A percentile compares a stretch with the other conserved stretches of the same genome.
phyloP scores from a whole-genome alignment of 108 stramenopile species.

The Hondaea fermentalgiana region DNA sequence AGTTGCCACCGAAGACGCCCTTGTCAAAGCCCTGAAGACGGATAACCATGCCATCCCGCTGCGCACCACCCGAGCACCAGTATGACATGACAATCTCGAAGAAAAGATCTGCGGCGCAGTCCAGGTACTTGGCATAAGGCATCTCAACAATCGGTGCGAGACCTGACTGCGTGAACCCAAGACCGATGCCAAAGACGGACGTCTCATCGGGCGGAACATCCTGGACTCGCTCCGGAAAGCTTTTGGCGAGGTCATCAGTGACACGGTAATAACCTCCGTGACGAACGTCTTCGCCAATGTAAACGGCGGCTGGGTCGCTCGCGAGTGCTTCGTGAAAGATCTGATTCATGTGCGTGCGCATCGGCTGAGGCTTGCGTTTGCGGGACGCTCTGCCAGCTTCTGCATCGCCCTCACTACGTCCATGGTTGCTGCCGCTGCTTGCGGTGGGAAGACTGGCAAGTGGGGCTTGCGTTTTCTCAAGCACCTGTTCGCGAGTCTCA shows the following conservation, averaged over 20 bases:
- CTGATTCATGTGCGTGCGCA: slow-evolving; percentile 73
- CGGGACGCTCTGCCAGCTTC: neutral
- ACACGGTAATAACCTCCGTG: slow-evolving; percentile 80
- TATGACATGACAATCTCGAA: slow-evolving; percentile 63
- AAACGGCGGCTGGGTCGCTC: slow-evolving; percentile 50
- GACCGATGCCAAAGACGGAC: slow-evolving; percentile 63
- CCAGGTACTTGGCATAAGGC: slow-evolving; percentile 77
- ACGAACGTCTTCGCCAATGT: slow-evolving; percentile 72
- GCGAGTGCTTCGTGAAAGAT: slow-evolving; percentile 54
- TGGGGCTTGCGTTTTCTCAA: slow-evolving; percentile 50
- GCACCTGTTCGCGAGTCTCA: slow-evolving; percentile 48
- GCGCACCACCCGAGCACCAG: slow-evolving; percentile 56
- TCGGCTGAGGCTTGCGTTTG: slow-evolving; percentile 49
- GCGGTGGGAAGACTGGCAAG: slow-evolving; percentile 28
- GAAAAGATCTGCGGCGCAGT: slow-evolving; percentile 74
- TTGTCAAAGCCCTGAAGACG: slow-evolving; percentile 73
- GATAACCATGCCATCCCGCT: slow-evolving; percentile 64
- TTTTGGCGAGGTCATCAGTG: slow-evolving; percentile 58
- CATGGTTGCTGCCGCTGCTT: too few relatives aligned
- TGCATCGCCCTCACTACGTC: neutral
- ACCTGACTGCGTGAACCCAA: slow-evolving; percentile 68
- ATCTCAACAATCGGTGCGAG: slow-evolving; percentile 71
- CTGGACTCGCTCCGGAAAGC: slow-evolving; percentile 53
- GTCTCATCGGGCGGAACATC: slow-evolving; percentile 84
- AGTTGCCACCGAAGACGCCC: slow-evolving; percentile 71